These are phyloP conservation scores for Ilex aquifolium DNA, from an alignment of 257 asterid genomes.

Conservation along the genomic window DNA sequence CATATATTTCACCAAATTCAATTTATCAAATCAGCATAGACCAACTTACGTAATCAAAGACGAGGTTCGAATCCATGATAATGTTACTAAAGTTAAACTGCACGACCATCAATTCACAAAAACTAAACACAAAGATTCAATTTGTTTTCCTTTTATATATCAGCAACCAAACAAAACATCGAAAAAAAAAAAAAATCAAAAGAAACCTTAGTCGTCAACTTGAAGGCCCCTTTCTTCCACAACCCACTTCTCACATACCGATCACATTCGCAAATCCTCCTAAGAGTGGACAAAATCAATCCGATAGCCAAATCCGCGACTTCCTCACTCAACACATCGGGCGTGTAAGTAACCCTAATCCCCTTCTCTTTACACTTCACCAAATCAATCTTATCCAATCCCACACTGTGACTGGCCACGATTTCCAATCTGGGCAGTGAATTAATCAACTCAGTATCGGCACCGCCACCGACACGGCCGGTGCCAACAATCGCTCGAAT, in stretches of 20 bases:
- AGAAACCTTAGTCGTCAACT: constrained; percentile 60
- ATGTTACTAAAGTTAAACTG: no score
- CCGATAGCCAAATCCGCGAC: constrained; percentile 90
- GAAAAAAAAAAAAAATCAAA: neutral
- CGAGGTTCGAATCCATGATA: no score
- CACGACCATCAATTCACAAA: no score
- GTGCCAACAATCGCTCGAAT: constrained; percentile 71
- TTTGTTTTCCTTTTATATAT: no score
- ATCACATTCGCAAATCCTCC: constrained; percentile 66
- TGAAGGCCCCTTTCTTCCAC: constrained; percentile 60
- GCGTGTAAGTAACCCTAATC: constrained; percentile 80
- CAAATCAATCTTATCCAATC: constrained; percentile 78
- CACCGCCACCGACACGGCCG: constrained; percentile 40
- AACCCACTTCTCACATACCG: constrained; percentile 55
- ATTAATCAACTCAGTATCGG: constrained; percentile 49
- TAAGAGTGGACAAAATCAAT: constrained; percentile 55
- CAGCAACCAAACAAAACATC: neutral
- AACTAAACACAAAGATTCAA: no score
- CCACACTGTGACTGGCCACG: constrained; percentile 67
- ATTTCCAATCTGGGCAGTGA: constrained; percentile 71
- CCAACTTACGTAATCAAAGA: no score
- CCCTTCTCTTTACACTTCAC: constrained; percentile 64
- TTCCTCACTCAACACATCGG: constrained; percentile 87
- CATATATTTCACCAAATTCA: no score
- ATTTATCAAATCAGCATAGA: no score